These are phyloP conservation scores for Alternaria sp. DNA, from an alignment of 2,329 filamentous ascomycete species.

Conservation along the genomic window DNA sequence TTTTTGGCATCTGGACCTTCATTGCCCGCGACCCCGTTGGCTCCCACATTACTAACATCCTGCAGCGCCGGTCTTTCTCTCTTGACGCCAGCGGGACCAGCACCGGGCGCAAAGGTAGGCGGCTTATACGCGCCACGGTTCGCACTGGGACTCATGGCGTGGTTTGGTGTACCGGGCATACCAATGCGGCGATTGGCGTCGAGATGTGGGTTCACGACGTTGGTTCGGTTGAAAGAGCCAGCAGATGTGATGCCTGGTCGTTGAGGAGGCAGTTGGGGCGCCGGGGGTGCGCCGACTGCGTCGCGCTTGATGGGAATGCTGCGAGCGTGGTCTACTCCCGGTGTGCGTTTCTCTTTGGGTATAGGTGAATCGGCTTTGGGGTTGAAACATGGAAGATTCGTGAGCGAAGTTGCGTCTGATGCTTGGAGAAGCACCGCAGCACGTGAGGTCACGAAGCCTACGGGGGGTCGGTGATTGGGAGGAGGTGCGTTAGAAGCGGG, in stretches of 20 bases:
- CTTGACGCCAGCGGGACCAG: constrained; percentile 27
- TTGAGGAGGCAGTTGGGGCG: constrained; percentile 25
- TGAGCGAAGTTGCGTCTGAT: constrained; percentile 40
- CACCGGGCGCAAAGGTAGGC: constrained; percentile 44
- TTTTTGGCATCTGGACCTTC: constrained; percentile 55
- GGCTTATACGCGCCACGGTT: constrained; percentile 59
- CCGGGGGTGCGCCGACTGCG: constrained; percentile 34
- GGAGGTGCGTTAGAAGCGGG: constrained; percentile 26
- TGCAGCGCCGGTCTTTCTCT: constrained; percentile 51
- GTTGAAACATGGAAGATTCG: constrained; percentile 56
- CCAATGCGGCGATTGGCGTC: constrained; percentile 59
- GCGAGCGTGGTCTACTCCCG: constrained; percentile 81
- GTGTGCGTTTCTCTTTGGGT: constrained; percentile 79
- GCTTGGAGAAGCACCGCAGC: constrained; percentile 54
- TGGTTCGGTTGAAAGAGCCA: constrained; percentile 39
- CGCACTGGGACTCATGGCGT: constrained; percentile 54
- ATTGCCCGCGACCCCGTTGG: constrained; percentile 23
- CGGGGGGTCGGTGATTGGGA: constrained; percentile 39
- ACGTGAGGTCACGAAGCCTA: constrained; percentile 59
- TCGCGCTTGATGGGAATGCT: constrained; percentile 74
- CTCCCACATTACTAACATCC: constrained; percentile 58
- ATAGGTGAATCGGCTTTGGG: constrained; percentile 67
- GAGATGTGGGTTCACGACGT: constrained; percentile 60
- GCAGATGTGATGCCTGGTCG: constrained; percentile 23
- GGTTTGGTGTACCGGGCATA: constrained; percentile 54